These are phyloP conservation scores for Solanum piurae DNA, from an alignment of 257 asterid species.

Conservation along the genomic window DNA sequence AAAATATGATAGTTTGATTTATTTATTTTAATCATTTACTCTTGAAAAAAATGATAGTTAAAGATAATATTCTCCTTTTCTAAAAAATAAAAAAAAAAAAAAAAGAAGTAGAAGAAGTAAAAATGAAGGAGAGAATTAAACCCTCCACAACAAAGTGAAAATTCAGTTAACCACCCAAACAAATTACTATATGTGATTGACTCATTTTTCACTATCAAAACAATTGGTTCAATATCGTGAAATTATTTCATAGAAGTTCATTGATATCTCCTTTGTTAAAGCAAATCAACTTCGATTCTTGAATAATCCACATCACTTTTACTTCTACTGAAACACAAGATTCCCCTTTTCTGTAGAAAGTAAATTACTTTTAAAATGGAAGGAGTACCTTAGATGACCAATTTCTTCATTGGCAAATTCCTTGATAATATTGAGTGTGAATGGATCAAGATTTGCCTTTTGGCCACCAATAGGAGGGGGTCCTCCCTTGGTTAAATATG, in stretches of 20 bases:
- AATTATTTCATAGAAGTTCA: too few relatives aligned
- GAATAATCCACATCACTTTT: neutral
- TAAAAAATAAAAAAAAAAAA: too few relatives aligned
- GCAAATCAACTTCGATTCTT: too few relatives aligned
- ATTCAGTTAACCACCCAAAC: too few relatives aligned
- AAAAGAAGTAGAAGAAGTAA: too few relatives aligned
- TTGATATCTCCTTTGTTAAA: neutral
- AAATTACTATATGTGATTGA: too few relatives aligned
- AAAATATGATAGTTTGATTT: neutral
- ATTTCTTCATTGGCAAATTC: constrained; percentile 34
- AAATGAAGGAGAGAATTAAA: too few relatives aligned
- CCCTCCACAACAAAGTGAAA: neutral
- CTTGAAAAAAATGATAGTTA: neutral
- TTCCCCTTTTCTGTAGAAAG: neutral
- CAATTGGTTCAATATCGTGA: too few relatives aligned
- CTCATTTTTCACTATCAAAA: too few relatives aligned
- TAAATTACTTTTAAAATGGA: neutral
- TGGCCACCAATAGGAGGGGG: constrained; percentile 36
- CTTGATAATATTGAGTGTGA: neutral
- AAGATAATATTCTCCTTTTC: neutral
- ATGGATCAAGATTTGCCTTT: constrained; percentile 31
- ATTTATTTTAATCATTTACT: neutral
- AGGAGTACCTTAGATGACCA: constrained; percentile 18
- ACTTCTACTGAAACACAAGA: neutral
- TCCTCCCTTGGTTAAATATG: constrained; percentile 27